Base-by-base conservation (phyloP, 1,139 yeast genomes). In the Martiniozyma asiatica region DNA sequence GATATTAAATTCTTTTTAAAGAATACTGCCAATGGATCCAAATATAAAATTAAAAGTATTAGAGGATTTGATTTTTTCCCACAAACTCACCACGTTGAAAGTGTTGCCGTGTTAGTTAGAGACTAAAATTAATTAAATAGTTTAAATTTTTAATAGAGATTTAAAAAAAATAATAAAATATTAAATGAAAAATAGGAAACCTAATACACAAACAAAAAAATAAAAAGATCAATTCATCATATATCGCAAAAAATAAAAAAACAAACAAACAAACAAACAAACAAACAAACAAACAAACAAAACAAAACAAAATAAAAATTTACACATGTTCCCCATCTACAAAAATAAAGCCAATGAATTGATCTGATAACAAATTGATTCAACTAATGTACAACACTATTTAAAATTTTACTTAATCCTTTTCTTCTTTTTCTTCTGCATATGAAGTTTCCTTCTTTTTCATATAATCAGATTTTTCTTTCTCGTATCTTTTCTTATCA, bases 41-140 rank as follows among this genome's bases (percentile, higher is more conserved):
- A 65, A 22, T 89, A 84, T 58, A 59, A 58, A 36, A 68, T 89
- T 30, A 94, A 81, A 43, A 77, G 89, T 42, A 65, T 89, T 24
- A 73, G 87, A 48, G 98, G 98, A 1, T 89, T 89, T 56, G 98
- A 89, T 55, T 87, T 89, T 57, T 89, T 89, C 63, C 98, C 98
- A 4, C 97, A 87, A 54, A 89, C 98, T 0, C 94, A 89, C 50
- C 98, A 89, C 51, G 97, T 89, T 31, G 98, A 89, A 55, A 75
- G 94, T 51, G 93, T 87, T 19, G 94, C 95, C 8, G 96, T 89
- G 5, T 61, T 89, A 24, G 40, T 40, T 20, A 35, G 43, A 25
- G 37, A 29, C 22, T 30, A 32, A 14, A 27, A 20, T n/a, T n/a
- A n/a, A n/a, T n/a, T n/a, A n/a, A n/a, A n/a, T n/a, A n/a, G n/a